These are phyloP conservation scores for Aspergillus melleus DNA, from an alignment of 2,329 filamentous ascomycete species.

Conservation along the genomic window DNA sequence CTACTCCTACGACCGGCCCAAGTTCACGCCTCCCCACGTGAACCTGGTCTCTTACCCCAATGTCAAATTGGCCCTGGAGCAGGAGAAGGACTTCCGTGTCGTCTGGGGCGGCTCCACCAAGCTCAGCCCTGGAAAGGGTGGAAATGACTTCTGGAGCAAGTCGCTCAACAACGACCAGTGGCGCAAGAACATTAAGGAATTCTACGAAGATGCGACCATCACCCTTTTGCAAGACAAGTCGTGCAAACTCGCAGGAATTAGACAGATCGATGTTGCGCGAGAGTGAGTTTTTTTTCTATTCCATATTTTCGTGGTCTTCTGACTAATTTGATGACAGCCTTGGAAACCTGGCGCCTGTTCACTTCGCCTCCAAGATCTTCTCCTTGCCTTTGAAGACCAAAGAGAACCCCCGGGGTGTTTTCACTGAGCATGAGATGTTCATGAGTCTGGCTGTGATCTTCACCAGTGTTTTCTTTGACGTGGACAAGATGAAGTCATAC, in stretches of 20 bases:
- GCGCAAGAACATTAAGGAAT: constrained; percentile 62
- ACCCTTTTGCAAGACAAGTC: constrained; percentile 65
- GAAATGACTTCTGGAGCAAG: constrained; percentile 57
- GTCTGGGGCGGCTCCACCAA: constrained; percentile 65
- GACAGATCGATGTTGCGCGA: constrained; percentile 69
- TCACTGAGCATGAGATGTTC: constrained; percentile 59
- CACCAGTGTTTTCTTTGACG: constrained; percentile 64
- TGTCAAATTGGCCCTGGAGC: constrained; percentile 62
- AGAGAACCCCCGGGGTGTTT: constrained; percentile 52
- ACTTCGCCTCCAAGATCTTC: constrained; percentile 57
- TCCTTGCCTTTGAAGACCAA: constrained; percentile 57
- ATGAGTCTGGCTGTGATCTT: constrained; percentile 66
- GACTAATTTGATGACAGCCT: constrained; percentile 30
- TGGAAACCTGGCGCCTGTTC: constrained; percentile 56
- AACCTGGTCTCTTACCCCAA: constrained; percentile 62
- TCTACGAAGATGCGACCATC: constrained; percentile 64
- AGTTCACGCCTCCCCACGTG: constrained; percentile 51
- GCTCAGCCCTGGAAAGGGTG: constrained; percentile 61
- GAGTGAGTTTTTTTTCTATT: constrained; percentile 43
- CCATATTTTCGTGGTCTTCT: constrained; percentile 4
- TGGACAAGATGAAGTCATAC: constrained; percentile 67
- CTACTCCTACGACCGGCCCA: constrained; percentile 69
- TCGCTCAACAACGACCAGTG: constrained; percentile 64
- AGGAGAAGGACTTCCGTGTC: constrained; percentile 62
- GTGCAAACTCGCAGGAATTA: constrained; percentile 61